Evolutionary conservation across 2,329 filamentous ascomycete genomes (phyloP).

Genomic region (Venturia nashicola): DNA sequence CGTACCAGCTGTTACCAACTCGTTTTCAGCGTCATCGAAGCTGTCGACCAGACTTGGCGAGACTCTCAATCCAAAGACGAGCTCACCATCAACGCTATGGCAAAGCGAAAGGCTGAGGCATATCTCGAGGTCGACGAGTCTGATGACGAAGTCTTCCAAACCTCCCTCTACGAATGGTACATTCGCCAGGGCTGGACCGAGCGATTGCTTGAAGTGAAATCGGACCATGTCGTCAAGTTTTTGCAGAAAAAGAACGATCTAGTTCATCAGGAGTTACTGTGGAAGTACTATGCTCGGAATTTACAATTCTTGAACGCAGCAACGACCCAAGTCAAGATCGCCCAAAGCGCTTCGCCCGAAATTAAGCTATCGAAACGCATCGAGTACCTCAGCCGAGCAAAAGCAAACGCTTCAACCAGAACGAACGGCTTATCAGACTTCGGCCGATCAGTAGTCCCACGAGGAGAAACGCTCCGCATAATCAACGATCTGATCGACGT

Average conservation of each 20-base stretch:
- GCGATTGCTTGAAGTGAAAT: conserved; percentile 72
- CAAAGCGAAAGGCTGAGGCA: conserved; percentile 74
- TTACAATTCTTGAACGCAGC: conserved; percentile 78
- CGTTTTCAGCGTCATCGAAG: conserved; percentile 68
- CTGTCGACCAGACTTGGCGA: conserved; percentile 57
- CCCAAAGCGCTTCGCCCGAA: conserved; percentile 60
- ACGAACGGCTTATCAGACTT: conserved; percentile 29
- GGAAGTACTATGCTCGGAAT: conserved; percentile 81
- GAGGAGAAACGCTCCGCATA: conserved; percentile 75
- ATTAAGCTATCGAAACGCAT: conserved; percentile 78
- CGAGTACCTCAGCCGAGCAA: conserved; percentile 77
- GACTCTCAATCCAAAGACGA: conserved; percentile 49
- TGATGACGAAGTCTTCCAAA: conserved; percentile 87
- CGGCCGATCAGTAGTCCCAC: conserved; percentile 30
- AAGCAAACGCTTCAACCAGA: conserved; percentile 80
- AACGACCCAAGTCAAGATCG: conserved; percentile 70
- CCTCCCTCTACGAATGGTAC: conserved; percentile 97
- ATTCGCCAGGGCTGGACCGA: conserved; percentile 74
- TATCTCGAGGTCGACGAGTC: conserved; percentile 84
- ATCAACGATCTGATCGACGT: conserved; percentile 81
- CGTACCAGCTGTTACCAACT: conserved; percentile 74
- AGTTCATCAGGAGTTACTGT: conserved; percentile 78
- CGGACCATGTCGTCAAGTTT: conserved; percentile 76
- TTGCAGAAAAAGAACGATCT: conserved; percentile 60
- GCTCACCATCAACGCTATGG: conserved; percentile 58